phyloP scores from a whole-genome alignment of 345 rosid species.

The Carallia brachiata region DNA sequence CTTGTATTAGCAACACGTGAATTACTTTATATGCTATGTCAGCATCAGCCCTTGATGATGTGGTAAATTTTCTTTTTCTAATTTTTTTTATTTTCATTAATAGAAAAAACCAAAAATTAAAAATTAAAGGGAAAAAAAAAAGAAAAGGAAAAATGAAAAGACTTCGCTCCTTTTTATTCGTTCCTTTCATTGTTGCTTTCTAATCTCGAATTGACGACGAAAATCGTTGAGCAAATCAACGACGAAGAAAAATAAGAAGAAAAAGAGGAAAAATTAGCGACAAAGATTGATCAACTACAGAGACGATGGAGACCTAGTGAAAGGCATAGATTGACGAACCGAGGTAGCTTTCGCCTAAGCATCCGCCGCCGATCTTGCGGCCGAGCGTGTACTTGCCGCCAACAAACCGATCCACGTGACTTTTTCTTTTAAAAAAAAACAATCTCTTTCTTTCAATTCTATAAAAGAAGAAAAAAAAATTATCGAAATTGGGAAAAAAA shows the following conservation, averaged over 20 bases:
- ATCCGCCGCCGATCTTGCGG: conserved; percentile 95
- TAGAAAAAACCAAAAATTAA: too few relatives aligned
- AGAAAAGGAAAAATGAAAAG: too few relatives aligned
- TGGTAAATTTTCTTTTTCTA: too few relatives aligned
- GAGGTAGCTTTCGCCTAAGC: conserved; percentile 88
- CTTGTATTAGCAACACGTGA: too few relatives aligned
- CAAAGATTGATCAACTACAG: background rate
- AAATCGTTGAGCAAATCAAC: conserved; percentile 59
- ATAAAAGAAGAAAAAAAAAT: background rate
- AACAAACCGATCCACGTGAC: conserved; percentile 59
- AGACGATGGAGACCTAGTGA: background rate
- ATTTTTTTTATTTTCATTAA: too few relatives aligned
- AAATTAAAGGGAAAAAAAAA: too few relatives aligned
- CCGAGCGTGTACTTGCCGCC: conserved; percentile 93
- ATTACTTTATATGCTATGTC: too few relatives aligned
- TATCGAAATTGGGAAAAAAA: too few relatives aligned
- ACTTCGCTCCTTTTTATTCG: too few relatives aligned
- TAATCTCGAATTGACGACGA: conserved; percentile 53
- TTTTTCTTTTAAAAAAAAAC: too few relatives aligned
- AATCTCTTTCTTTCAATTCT: background rate
- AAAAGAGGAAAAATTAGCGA: background rate
- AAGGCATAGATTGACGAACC: conserved; percentile 41
- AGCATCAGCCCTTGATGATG: too few relatives aligned
- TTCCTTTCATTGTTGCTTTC: too few relatives aligned
- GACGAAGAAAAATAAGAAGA: background rate